phyloP scores from a whole-genome alignment of 2,329 filamentous ascomycete species.

The Sarocladiaceae sp. region DNA sequence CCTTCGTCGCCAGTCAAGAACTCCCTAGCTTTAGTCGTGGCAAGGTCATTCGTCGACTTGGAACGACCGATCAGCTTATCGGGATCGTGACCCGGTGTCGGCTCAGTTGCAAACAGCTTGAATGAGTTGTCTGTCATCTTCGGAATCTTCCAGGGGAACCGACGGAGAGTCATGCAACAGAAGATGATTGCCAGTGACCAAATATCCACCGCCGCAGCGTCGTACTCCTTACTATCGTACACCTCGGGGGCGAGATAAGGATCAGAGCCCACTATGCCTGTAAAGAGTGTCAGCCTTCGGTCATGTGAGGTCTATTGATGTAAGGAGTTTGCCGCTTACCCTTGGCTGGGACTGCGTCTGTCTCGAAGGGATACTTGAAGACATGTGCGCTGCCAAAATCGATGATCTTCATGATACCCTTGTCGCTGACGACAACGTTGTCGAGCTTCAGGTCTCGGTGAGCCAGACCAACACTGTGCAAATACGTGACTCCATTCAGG shows the following conservation, averaged over 20 bases:
- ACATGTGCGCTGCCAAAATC: conserved; percentile 97
- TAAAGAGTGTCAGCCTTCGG: not conserved
- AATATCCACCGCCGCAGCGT: conserved; percentile 88
- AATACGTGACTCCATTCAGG: conserved; percentile 84
- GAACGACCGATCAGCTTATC: conserved; percentile 36
- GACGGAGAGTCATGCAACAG: conserved; percentile 92
- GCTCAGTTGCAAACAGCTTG: conserved; percentile 82
- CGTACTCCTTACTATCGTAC: conserved; percentile 88
- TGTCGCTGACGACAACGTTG: conserved; percentile 94
- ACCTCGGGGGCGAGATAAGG: conserved; percentile 96
- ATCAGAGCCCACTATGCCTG: conserved; percentile 71
- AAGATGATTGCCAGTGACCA: conserved; percentile 99
- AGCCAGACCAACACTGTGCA: conserved; percentile 90
- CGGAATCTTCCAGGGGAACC: conserved; percentile 97
- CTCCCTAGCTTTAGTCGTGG: conserved; percentile 32
- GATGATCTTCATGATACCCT: conserved; percentile 98
- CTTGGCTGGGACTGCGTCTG: conserved; percentile 40
- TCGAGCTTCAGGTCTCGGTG: conserved; percentile 95
- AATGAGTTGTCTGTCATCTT: conserved; percentile 89
- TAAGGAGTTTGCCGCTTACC: conserved; percentile 20
- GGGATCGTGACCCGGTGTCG: conserved; percentile 66
- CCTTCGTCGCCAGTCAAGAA: conserved; percentile 29
- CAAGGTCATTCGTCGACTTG: conserved; percentile 35
- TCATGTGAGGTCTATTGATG: not conserved
- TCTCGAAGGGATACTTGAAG: conserved; percentile 96